Conservation (phyloP, 805 yeast species). For the Starmerella gropengiesseri region DNA sequence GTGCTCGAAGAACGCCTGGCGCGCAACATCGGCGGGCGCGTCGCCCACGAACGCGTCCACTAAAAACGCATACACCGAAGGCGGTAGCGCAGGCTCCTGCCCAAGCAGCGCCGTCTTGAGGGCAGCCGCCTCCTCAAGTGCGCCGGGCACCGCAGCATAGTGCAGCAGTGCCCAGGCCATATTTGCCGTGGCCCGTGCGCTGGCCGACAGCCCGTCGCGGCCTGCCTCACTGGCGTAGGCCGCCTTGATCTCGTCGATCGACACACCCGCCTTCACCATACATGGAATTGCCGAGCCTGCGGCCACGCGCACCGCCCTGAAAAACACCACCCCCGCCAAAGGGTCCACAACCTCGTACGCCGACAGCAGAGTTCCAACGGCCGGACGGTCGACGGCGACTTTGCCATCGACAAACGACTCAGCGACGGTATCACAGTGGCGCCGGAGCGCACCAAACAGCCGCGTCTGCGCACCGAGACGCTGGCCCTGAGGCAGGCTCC, state of each 20-base stretch:
- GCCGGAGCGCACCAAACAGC: conserved; percentile 10
- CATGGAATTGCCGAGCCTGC: conserved; percentile 23
- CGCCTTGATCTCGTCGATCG: conserved; percentile 13
- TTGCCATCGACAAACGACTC: conserved; percentile 4
- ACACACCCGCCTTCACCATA: conserved; percentile 17
- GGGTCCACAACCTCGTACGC: conserved; percentile 22
- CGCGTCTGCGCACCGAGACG: conserved; percentile 4
- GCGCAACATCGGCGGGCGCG: conserved; percentile 21
- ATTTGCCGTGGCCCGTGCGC: conserved; percentile 14
- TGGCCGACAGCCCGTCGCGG: conserved; percentile 6
- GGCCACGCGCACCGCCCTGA: conserved; percentile 2
- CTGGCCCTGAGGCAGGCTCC: conserved; percentile 12
- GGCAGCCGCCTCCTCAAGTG: conserved; percentile 11
- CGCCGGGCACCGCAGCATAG: conserved; percentile 9
- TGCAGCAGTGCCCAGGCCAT: conserved; percentile 17
- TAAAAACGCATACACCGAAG: conserved; percentile 6
- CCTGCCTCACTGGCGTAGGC: conserved; percentile 10
- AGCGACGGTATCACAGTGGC: conserved; percentile 15
- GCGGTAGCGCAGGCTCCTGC: conserved; percentile 1
- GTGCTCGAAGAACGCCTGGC: conserved; percentile 6
- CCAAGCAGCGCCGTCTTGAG: conserved; percentile 4
- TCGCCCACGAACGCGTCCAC: conserved; percentile 24
- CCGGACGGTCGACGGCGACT: conserved; percentile 3
- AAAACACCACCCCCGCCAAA: conserved; percentile 18
- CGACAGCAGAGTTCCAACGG: conserved; percentile 15